These are phyloP conservation scores for Inosperma sp. DNA, from an alignment of 768 basidiomycete species.

Conservation along the genomic window DNA sequence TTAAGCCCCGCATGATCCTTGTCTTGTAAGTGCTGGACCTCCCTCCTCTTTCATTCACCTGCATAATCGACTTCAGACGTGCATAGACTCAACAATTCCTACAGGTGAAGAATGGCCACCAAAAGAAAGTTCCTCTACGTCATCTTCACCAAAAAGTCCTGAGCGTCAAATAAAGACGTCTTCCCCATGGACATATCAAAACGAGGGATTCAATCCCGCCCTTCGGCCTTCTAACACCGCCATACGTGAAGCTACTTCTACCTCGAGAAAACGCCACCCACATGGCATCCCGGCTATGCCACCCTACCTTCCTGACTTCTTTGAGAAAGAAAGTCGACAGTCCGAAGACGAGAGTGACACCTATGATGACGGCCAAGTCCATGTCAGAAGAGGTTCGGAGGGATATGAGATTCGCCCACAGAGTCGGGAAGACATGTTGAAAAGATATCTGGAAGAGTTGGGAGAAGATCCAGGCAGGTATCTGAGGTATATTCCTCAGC, in stretches of 20 bases:
- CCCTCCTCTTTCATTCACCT: constrained; percentile 20
- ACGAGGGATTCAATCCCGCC: constrained; percentile 68
- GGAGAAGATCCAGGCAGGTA: constrained; percentile 60
- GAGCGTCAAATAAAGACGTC: constrained; percentile 47
- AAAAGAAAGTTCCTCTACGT: constrained; percentile 49
- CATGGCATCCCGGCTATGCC: constrained; percentile 42
- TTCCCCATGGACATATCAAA: constrained; percentile 86
- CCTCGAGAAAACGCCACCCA: constrained; percentile 11
- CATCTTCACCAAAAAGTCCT: constrained; percentile 27
- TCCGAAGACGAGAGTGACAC: constrained; percentile 29
- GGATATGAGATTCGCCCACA: constrained; percentile 69
- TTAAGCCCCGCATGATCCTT: not conserved
- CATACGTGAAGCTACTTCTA: constrained; percentile 24
- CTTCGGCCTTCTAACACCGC: constrained; percentile 59
- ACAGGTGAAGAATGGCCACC: constrained; percentile 64
- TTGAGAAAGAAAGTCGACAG: constrained; percentile 27
- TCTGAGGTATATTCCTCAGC: constrained; percentile 61
- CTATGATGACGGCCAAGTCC: constrained; percentile 19
- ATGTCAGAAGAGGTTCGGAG: constrained; percentile 71
- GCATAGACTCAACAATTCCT: not conserved
- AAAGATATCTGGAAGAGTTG: constrained; percentile 48
- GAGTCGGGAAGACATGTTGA: constrained; percentile 61
- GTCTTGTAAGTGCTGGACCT: constrained; percentile 9
- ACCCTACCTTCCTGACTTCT: constrained; percentile 75
- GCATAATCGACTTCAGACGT: not conserved